phyloP scores from a whole-genome alignment of 1,139 yeast genomes.

The Candida frijolesensis region DNA sequence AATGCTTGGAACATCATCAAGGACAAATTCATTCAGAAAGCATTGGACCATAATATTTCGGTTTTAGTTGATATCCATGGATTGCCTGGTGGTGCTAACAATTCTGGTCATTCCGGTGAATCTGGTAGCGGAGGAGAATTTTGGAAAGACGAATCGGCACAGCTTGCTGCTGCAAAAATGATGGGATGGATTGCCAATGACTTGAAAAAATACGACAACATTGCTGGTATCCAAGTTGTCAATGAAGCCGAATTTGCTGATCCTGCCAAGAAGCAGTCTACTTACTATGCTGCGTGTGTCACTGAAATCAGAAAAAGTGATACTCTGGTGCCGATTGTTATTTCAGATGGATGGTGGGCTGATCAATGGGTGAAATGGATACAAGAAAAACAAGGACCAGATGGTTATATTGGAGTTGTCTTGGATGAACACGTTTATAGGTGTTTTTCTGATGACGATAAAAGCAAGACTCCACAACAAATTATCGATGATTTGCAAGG shows the following conservation, averaged over 20 bases:
- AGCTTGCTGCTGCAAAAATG: slow-evolving; percentile 50
- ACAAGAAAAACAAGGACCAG: slow-evolving; percentile 39
- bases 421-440: slow-evolving; percentile 87
- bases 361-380: slow-evolving; percentile 78
- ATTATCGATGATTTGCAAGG: slow-evolving; percentile 59
- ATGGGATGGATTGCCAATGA: slow-evolving; percentile 67
- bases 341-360: slow-evolving; percentile 96
- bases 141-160: slow-evolving; percentile 54
- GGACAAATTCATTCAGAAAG: slow-evolving; percentile 52
- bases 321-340: slow-evolving; percentile 63
- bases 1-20: slow-evolving; percentile 71
- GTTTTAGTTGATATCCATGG: slow-evolving; percentile 87
- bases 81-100: slow-evolving; percentile 90
- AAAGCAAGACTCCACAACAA: slow-evolving; percentile 61
- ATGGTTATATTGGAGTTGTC: slow-evolving; percentile 57
- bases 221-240: slow-evolving; percentile 80
- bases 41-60: slow-evolving; percentile 60
- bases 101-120: slow-evolving; percentile 81
- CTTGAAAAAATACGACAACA: slow-evolving; percentile 58
- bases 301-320: slow-evolving; percentile 61
- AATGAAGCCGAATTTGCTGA: slow-evolving; percentile 77
- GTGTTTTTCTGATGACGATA: slow-evolving; percentile 80
- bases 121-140: slow-evolving; percentile 57
- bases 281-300: slow-evolving; percentile 71
- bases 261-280: slow-evolving; percentile 49